Percentiles rank a stretch among this genome's conserved stretches.
phyloP scores from a whole-genome alignment of 305 asterid species.

The Petunia hybrid region DNA sequence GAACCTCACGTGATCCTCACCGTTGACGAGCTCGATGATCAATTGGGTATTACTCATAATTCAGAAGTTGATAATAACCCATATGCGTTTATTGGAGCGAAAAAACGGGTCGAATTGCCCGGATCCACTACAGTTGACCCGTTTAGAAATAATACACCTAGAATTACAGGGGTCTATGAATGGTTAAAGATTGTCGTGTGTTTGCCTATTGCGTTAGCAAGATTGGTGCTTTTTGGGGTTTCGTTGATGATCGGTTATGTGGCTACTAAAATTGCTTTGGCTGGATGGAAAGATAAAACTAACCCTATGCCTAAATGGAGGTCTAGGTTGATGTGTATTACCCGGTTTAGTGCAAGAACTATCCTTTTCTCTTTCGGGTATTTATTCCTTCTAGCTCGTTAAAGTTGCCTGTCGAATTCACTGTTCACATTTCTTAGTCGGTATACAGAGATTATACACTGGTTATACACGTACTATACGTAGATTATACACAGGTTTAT shows the following conservation, averaged over 20 bases:
- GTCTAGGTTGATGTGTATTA: conserved; percentile 80
- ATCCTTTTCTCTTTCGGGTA: conserved; percentile 97
- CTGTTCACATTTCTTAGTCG: too few species aligned
- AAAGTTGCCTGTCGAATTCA: too few species aligned
- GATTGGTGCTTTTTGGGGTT: conserved; percentile 72
- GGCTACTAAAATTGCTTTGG: conserved; percentile 65
- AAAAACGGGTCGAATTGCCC: conserved; percentile 62
- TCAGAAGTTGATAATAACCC: conserved; percentile 47
- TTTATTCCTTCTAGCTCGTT: background rate
- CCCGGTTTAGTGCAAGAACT: conserved; percentile 74
- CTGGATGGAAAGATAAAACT: conserved; percentile 87
- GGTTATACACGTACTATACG: too few species aligned
- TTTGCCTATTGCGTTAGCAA: conserved; percentile 69
- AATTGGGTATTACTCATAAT: conserved; percentile 23
- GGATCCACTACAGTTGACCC: conserved; percentile 78
- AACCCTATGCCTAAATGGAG: conserved; percentile 96
- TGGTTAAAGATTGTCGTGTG: conserved; percentile 83
- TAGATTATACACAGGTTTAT: too few species aligned
- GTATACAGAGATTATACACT: too few species aligned
- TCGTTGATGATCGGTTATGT: conserved; percentile 72
- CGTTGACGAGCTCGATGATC: conserved; percentile 49
- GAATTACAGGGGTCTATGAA: conserved; percentile 84
- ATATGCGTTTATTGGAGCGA: conserved; percentile 68
- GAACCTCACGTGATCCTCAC: conserved; percentile 63
- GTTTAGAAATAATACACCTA: conserved; percentile 72